A percentile compares a stretch with the other conserved stretches of the same genome.
These are phyloP conservation scores for Talaromyces rugulosus DNA, from an alignment of 2,329 filamentous ascomycete genomes.

Conservation along the genomic window DNA sequence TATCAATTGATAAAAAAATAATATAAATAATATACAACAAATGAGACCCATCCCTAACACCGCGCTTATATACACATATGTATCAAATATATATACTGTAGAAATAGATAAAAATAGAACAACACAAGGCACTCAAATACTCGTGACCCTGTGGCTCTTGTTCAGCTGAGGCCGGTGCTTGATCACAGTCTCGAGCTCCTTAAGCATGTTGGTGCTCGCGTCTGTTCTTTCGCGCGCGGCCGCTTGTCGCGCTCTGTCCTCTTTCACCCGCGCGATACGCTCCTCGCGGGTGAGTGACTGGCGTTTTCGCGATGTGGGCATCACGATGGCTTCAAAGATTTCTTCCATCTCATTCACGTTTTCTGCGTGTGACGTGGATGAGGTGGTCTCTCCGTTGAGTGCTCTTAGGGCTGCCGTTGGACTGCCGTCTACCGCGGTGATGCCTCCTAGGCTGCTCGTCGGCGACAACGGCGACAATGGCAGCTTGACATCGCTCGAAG, in stretches of 20 bases:
- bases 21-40: background rate
- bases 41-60: background rate
- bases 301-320: conserved; percentile 63
- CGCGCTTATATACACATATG: background rate
- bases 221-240: conserved; percentile 69
- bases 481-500: conserved; percentile 35
- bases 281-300: conserved; percentile 76
- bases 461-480: conserved; percentile 44
- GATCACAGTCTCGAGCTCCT: conserved; percentile 89
- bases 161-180: conserved; percentile 48
- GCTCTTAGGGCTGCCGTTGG: conserved; percentile 70
- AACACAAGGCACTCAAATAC: conserved; percentile 27
- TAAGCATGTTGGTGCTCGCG: conserved; percentile 82
- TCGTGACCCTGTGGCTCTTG: conserved; percentile 40
- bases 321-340: conserved; percentile 85
- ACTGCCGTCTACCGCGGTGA: conserved; percentile 51
- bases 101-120: background rate
- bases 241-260: conserved; percentile 74
- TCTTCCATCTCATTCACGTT: conserved; percentile 57
- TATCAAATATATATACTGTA: conserved; percentile 1
- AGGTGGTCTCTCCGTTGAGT: conserved; percentile 64
- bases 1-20: too few species aligned
- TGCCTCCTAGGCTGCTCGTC: conserved; percentile 43
- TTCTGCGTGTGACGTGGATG: conserved; percentile 18
- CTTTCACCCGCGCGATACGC: conserved; percentile 79